Percentiles rank a stretch among this genome's conserved stretches.
phyloP scores from a whole-genome alignment of 306 rosid genomes.

The Inga oerstediana region DNA sequence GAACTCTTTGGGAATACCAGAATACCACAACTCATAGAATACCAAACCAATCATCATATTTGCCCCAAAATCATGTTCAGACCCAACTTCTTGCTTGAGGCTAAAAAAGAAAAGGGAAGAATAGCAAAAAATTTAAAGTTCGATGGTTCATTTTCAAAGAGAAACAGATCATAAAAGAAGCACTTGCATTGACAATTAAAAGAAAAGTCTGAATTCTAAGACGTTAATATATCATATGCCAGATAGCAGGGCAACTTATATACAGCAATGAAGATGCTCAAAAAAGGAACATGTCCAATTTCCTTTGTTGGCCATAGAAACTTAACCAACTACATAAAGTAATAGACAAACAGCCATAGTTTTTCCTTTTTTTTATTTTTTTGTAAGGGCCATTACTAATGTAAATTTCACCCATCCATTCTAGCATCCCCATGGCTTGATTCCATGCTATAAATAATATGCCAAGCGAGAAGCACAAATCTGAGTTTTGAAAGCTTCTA shows the following conservation, averaged over 20 bases:
- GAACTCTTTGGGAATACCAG: constrained; percentile 64
- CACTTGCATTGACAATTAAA: constrained; percentile 21
- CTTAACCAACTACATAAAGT: background rate
- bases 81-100: constrained; percentile 55
- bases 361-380: background rate
- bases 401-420: background rate
- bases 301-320: background rate
- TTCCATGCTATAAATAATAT: background rate
- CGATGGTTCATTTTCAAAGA: constrained; percentile 11
- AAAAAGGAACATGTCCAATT: background rate
- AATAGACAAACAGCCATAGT: background rate
- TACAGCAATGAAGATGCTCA: background rate
- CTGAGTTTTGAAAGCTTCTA: background rate
- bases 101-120: constrained; percentile 35
- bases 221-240: background rate
- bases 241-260: background rate
- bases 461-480: background rate
- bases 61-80: constrained; percentile 50
- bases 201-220: background rate
- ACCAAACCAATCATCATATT: constrained; percentile 69
- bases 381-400: background rate
- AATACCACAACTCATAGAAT: constrained; percentile 69
- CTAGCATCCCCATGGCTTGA: background rate
- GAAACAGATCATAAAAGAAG: constrained; percentile 26
- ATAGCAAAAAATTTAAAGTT: constrained; percentile 7